Percentiles rank a stretch among this genome's conserved stretches.
phyloP scores from a whole-genome alignment of 257 asterid genomes.

The Solanum etuberosum region DNA sequence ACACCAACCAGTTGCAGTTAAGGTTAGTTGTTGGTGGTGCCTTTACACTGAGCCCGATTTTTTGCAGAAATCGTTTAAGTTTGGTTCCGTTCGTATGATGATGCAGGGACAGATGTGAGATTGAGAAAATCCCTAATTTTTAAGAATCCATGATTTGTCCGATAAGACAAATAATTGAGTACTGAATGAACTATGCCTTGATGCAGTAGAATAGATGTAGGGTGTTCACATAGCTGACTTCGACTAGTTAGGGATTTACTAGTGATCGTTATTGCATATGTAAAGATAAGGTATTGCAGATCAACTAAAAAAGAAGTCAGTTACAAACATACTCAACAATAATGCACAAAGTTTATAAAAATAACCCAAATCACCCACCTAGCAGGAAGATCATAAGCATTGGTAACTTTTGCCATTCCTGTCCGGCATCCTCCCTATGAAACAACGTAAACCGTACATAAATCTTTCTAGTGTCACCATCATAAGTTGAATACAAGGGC shows the following conservation, averaged over 20 bases:
- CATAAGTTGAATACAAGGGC: neutral
- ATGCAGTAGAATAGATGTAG: neutral
- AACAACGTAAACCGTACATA: neutral
- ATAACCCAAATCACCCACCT: slow-evolving; percentile 34
- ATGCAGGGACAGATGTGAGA: neutral
- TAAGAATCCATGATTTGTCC: neutral
- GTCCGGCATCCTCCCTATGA: slow-evolving; percentile 97
- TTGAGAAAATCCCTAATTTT: neutral
- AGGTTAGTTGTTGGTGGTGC: neutral
- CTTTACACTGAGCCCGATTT: neutral
- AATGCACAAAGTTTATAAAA: neutral
- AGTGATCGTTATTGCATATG: neutral
- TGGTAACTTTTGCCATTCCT: slow-evolving; percentile 89
- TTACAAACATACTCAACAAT: neutral
- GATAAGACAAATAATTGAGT: neutral
- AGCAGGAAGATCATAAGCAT: slow-evolving; percentile 83
- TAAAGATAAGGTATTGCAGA: neutral
- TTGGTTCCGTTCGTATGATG: neutral
- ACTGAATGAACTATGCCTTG: neutral
- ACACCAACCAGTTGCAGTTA: neutral
- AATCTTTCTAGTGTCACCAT: neutral
- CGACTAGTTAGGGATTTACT: neutral
- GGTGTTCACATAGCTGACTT: neutral
- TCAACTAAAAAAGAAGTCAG: neutral
- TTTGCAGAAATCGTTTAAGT: neutral